A percentile compares a stretch with the other conserved stretches of the same genome.
Conservation (phyloP, 2,329 filamentous ascomycete genomes). For the Lizonia empirigonia region DNA sequence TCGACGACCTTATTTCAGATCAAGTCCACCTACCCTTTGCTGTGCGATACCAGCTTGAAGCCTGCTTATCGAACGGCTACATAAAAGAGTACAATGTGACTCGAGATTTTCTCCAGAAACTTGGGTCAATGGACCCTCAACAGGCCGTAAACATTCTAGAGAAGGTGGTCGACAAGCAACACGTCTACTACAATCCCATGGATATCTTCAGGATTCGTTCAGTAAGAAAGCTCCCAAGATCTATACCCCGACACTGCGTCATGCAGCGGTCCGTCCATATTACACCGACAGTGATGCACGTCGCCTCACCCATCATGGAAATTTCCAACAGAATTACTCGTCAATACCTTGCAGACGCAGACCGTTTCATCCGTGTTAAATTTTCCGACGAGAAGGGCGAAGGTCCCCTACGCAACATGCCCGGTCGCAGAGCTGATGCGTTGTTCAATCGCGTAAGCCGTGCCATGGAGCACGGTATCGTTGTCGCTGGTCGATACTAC, state of each 20-base stretch:
- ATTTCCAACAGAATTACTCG: slow-evolving; percentile 87
- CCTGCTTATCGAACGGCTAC: slow-evolving; percentile 80
- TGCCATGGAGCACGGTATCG: slow-evolving; percentile 77
- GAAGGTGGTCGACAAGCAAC: slow-evolving; percentile 69
- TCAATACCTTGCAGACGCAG: slow-evolving; percentile 68
- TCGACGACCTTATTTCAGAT: slow-evolving; percentile 41
- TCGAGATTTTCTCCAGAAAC: slow-evolving; percentile 67
- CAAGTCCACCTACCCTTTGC: slow-evolving; percentile 58
- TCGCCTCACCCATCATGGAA: slow-evolving; percentile 78
- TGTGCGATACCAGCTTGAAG: slow-evolving; percentile 89
- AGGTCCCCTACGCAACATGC: slow-evolving; percentile 44
- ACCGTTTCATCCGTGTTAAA: slow-evolving; percentile 86
- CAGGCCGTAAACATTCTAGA: slow-evolving; percentile 73
- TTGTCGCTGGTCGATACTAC: slow-evolving; percentile 79
- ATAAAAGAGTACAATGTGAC: slow-evolving; percentile 78
- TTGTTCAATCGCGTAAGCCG: slow-evolving; percentile 76
- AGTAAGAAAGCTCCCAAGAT: slow-evolving; percentile 36
- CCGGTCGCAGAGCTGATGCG: slow-evolving; percentile 53
- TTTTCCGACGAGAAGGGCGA: slow-evolving; percentile 79
- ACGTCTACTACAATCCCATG: slow-evolving; percentile 71
- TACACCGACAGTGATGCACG: slow-evolving; percentile 83
- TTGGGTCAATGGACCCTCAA: slow-evolving; percentile 58
- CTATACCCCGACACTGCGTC: slow-evolving; percentile 73
- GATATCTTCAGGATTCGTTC: slow-evolving; percentile 65
- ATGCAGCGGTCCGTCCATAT: slow-evolving; percentile 77